Base-by-base conservation (phyloP, 345 rosid genomes). In the Gossypium anomalum region DNA sequence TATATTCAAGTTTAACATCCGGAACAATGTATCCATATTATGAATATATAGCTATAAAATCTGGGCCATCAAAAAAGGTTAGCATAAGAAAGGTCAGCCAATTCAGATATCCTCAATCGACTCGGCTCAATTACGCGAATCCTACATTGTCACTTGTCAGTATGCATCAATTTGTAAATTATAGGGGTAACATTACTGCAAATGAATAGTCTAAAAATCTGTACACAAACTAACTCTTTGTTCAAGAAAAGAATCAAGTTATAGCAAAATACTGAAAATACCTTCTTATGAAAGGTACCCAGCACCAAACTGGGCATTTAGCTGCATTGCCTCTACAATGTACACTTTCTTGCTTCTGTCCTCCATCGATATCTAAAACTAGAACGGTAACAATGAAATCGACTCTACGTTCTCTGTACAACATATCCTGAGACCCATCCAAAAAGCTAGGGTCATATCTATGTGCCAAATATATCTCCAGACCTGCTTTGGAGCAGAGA, bases 321-420 rank as follows among this genome's bases (percentile, higher is more conserved):
- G 41, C 9, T 9, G 61, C 52, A 44, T 66, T 38, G n/a, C 63
- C 73, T 75, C 75, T 61, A 43, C 38, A 48, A 15, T 45, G 34
- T 43, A 38, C 49, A 51, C 43, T 60, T 77, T 55, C 16, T 58
- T 49, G 38, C 59, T 22, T 20, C 44, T 22, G 52, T 63, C 70
- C 29, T 16, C 11, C 63, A 71, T 7, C 27, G 16, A 25, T 59
- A 7, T 12, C 43, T n/a, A 71, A 71, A 59, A 43, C 57, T 63
- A 73, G 67, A 61, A 14, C 4, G 55, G 61, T 70, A 57, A 64
- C 67, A 22, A 22, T 20, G 2, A 19, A 71, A 17, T 51, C 68
- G 73, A 66, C 81, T 79, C 86, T 80, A 72, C 48, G 16, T 76
- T 55, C 60, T 62, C 77, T 78, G 80, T 82, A 82, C 81, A 79